Evolutionary conservation across 345 rosid species (phyloP), one percentile per base, ranked within the genome.

Genomic region (Gossypium stocksii): DNA sequence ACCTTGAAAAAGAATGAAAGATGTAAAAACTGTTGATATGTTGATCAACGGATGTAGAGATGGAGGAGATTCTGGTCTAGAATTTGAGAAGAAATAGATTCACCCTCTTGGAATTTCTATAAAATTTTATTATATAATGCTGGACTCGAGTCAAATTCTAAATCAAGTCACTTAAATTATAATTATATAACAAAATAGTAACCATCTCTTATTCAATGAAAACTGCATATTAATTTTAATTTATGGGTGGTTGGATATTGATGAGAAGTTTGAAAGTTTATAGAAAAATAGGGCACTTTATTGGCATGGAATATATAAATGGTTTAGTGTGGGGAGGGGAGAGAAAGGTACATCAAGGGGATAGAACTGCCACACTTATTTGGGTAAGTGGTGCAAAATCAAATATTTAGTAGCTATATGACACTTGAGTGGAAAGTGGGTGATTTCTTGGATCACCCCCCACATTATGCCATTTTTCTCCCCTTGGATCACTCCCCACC

Each of bases 391-490:
- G 69, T 72, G 73, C 75, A 7, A 48, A 12, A 34, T 34, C 7
- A 34, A 34, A 34, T 34, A 11, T 70, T n/a, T 8, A 58, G 34
- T 17, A 48, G 44, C 67, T 58, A 65, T 12, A 9, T 12, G 27
- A 56, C 25, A 53, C 19, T 27, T 67, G 65, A 52, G 75, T 71
- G 63, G 80, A 16, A 68, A 14, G 19, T 19, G 54, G 52, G 17
- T 60, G 65, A 63, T 54, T 77, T 65, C 72, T 81, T 79, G 82
- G 81, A 83, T 79, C 84, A 49, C 75, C 70, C 82, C 46, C 74
- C 54, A 25, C 25, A 16, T 5, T 34, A 34, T 53, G 54, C 11
- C 27, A 59, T 41, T 62, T 27, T 79, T 27, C 77, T 34, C 41
- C 41, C 41, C 71, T 80, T 75, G 85, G 83, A 80, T 82, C 80